Evolutionary conservation across 2,329 filamentous ascomycete species (phyloP), one percentile per base, ranked within the genome.

Genomic region (Aspergillus pseudoglaucus): DNA sequence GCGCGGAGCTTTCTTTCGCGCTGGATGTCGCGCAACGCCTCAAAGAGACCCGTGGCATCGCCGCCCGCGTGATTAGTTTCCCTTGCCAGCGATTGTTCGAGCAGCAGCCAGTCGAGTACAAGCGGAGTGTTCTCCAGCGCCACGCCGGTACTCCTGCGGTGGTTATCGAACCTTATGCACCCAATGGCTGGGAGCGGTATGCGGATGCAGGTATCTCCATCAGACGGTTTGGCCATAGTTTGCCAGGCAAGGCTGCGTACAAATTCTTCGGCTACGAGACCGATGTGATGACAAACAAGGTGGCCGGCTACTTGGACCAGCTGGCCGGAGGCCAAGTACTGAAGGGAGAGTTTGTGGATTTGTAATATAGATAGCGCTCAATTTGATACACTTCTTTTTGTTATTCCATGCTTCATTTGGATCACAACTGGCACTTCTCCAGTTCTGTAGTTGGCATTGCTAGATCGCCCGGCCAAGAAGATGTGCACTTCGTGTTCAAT

Each of bases 111-210:
- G 53, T 65, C 3, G 64, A 72, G 37, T 79, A 78, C 57, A 73
- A 68, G 57, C 69, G 71, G 1, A 51, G 66, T 1, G 68, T 71
- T 1, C 61, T 78, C 45, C 61, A 57, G 37, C 63, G 66, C 5
- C 65, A 72, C 44, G 54, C 56, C 2, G 66, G 65, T 6, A 63
- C 70, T 10, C 71, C 72, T 2, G 63, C 64, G 3, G 69, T 78
- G 3, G 70, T 76, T 1, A 75, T 78, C 25, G 75, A 78, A 60
- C 68, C 75, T 0, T 78, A 74, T 53, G 66, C 72, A 1, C 66
- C 70, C 0, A 73, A 74, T 30, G 74, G 75, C 3, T 79, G 75
- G 76, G 75, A 78, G 57, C 58, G 75, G n/a, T 78, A 76, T 51
- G 75, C 75, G 0, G 71, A 77, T 59, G 50, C 48, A 17, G 30